Evolutionary conservation across 495 filamentous ascomycete species (phyloP), one percentile per base, ranked within the genome.

Genomic region (Glarea lozoyensis): DNA sequence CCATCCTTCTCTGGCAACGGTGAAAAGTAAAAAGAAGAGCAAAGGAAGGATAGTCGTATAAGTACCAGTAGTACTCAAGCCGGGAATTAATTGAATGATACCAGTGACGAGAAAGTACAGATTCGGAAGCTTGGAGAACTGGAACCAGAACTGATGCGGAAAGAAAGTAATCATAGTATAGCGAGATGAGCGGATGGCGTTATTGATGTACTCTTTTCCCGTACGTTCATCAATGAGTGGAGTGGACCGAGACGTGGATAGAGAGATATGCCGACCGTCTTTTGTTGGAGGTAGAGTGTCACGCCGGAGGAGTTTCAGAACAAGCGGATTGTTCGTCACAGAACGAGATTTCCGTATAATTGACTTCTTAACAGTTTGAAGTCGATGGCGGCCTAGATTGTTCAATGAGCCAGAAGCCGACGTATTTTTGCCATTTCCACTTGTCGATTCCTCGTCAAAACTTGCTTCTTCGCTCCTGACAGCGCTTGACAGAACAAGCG

Each of bases 91-190:
- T 59, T 95, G 89, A 48, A 94, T 60, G 25, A 94, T 79, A 7
- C 83, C 86, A 20, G 94, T 80, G 29, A 86, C 75, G 22, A 96
- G 68, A 61, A 96, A 96, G 60, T 86, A 88, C 50, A 93, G 93
- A 57, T 96, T 95, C 35, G 85, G 86, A 30, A 94, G 58, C 54
- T 93, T 88, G 10, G 86, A 84, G 53, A 94, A 92, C 54, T 96
- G 89, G 36, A 86, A 88, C 49, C 85, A 72, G 4, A 96, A 58
- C 58, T 96, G 89, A 46, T 84, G 84, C 4, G 89, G 89, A 15
- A 96, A 55, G 62, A 96, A 96, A 56, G 84, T 88, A 75, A 80
- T 90, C 21, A 88, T 62, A 17, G 79, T 92, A 57, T 96, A 95
- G 29, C 89, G 79, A 55, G 81, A 85, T 2, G 86, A 92, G 1